Percentiles rank a stretch among this genome's conserved stretches.
phyloP scores from a whole-genome alignment of 345 rosid species.

The Cardiospermum halicacabum region DNA sequence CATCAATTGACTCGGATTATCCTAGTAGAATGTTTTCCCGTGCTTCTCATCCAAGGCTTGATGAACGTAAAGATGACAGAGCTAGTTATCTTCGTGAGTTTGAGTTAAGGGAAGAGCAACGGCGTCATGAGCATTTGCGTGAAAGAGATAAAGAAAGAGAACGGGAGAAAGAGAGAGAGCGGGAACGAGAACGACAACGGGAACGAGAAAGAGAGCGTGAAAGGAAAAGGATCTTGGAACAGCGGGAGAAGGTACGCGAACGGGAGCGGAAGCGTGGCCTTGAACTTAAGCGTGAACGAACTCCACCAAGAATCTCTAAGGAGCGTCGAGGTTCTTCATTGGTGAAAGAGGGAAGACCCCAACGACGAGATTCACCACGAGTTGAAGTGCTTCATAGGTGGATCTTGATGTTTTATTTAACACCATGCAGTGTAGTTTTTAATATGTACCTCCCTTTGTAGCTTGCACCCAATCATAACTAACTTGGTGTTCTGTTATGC shows the following conservation, averaged over 20 bases:
- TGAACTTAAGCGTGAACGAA: constrained; percentile 61
- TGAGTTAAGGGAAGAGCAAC: constrained; percentile 92
- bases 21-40: constrained; percentile 44
- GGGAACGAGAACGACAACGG: constrained; percentile 44
- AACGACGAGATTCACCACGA: constrained; percentile 65
- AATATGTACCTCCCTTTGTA: constrained; percentile 51
- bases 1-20: constrained; percentile 67
- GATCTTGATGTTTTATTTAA: constrained; percentile 66
- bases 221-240: constrained; percentile 60
- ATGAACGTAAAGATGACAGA: constrained; percentile 79
- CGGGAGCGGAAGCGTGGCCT: constrained; percentile 66
- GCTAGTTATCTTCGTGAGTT: constrained; percentile 93
- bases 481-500: constrained; percentile 84
- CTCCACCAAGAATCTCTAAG: constrained; percentile 59
- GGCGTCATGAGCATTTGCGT: constrained; percentile 65
- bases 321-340: constrained; percentile 76
- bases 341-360: constrained; percentile 48
- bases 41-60: constrained; percentile 53
- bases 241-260: constrained; percentile 74
- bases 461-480: constrained; percentile 58
- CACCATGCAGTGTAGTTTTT: constrained; percentile 56
- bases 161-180: constrained; percentile 47
- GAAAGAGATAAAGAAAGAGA: constrained; percentile 80
- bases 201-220: constrained; percentile 54
- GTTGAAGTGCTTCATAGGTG: constrained; percentile 91